Conservation (phyloP, 1,284 basidiomycete genomes). For the Heterobasidion occidentale region DNA sequence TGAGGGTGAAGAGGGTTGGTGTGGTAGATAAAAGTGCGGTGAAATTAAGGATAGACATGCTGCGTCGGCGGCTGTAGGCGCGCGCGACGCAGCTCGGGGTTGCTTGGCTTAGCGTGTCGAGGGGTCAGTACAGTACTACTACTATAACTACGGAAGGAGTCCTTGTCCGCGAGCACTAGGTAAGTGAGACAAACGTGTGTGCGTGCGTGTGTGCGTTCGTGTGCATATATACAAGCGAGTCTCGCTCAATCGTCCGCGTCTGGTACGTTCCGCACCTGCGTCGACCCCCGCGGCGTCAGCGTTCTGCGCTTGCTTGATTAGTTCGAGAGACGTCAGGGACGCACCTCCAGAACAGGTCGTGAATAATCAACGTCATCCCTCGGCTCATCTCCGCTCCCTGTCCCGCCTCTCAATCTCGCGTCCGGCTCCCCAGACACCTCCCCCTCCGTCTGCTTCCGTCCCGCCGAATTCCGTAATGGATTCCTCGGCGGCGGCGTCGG, state of each 20-base stretch:
- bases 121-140: too few species aligned
- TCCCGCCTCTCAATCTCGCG: slow-evolving; percentile 35
- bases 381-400: slow-evolving; percentile 25
- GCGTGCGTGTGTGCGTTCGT: too few species aligned
- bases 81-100: too few species aligned
- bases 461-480: slow-evolving; percentile 18
- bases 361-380: slow-evolving; percentile 51
- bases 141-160: too few species aligned
- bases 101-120: too few species aligned
- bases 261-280: not conserved
- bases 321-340: slow-evolving; percentile 11
- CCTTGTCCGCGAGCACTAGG: too few species aligned
- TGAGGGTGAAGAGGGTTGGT: too few species aligned
- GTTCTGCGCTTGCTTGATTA: not conserved
- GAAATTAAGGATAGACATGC: too few species aligned
- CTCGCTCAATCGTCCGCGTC: not conserved
- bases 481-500: slow-evolving; percentile 33
- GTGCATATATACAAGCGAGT: too few species aligned
- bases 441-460: slow-evolving; percentile 4
- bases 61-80: too few species aligned
- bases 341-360: slow-evolving; percentile 49
- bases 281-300: not conserved
- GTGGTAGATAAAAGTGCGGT: too few species aligned
- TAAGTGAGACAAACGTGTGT: too few species aligned
- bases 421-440: slow-evolving; percentile 19